Percentiles rank a stretch among this genome's conserved stretches.
phyloP scores from a whole-genome alignment of 805 yeast species.

The Starmerella powellii region DNA sequence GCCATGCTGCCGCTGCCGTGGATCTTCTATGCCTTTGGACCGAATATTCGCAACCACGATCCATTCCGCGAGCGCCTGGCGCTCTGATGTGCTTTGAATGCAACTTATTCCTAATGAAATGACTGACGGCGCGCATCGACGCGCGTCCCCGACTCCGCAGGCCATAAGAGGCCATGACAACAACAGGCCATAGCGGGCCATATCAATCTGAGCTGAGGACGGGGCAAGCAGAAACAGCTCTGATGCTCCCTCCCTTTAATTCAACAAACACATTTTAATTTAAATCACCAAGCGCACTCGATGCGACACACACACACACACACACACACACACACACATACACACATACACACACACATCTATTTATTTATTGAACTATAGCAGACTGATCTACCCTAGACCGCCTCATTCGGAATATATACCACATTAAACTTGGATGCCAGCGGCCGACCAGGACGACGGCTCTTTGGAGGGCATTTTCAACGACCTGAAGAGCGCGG shows the following conservation, averaged over 20 bases:
- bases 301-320: background rate
- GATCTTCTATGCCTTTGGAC: slow-evolving; percentile 41
- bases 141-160: too few species aligned
- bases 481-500: slow-evolving; percentile 20
- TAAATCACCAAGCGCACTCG: background rate
- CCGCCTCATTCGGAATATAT: too few species aligned
- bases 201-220: too few species aligned
- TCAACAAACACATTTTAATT: background rate
- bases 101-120: too few species aligned
- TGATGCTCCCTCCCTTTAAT: too few species aligned
- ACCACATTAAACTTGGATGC: background rate
- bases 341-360: background rate
- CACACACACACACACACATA: background rate
- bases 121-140: too few species aligned
- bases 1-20: slow-evolving; percentile 41
- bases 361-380: background rate
- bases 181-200: too few species aligned
- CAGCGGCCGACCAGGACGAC: background rate
- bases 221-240: background rate
- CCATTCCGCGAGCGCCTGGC: slow-evolving; percentile 12
- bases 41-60: slow-evolving; percentile 14
- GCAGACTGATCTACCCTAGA: too few species aligned
- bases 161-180: too few species aligned
- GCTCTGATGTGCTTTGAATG: too few species aligned
- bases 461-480: slow-evolving; percentile 17